Percentiles rank a stretch among this genome's conserved stretches.
Evolutionary conservation across 257 asterid species (phyloP).

Genomic region (Solanum clarkiae): DNA sequence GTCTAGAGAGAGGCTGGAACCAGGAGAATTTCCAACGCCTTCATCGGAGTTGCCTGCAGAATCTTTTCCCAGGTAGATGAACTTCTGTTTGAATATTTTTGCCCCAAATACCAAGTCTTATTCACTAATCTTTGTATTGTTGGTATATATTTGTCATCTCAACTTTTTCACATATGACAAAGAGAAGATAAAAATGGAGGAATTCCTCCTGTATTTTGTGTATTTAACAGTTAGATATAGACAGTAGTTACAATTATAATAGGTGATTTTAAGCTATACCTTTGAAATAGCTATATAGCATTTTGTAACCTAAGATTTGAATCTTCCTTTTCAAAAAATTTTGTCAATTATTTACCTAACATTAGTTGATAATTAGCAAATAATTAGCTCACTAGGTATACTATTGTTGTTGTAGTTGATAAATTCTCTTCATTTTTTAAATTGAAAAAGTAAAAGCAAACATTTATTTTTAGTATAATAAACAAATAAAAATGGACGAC

Average conservation of each 20-base stretch:
- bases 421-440: too few relatives aligned
- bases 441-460: too few relatives aligned
- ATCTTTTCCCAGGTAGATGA: background rate
- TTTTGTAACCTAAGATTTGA: background rate
- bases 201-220: background rate
- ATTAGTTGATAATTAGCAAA: background rate
- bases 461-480: too few relatives aligned
- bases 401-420: too few relatives aligned
- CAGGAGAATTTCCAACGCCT: background rate
- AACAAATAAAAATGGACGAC: too few relatives aligned
- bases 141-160: background rate
- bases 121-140: background rate
- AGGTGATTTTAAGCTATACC: background rate
- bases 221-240: background rate
- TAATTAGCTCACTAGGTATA: too few relatives aligned
- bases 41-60: background rate
- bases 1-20: conserved; percentile 23
- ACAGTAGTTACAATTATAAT: background rate
- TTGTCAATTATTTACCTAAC: background rate
- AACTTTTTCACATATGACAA: background rate
- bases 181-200: background rate
- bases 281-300: background rate
- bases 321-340: background rate
- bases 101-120: background rate
- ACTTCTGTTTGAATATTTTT: background rate